Evolutionary conservation across 495 filamentous ascomycete species (phyloP).

Genomic region (Penicillium macrosclerotiorum): DNA sequence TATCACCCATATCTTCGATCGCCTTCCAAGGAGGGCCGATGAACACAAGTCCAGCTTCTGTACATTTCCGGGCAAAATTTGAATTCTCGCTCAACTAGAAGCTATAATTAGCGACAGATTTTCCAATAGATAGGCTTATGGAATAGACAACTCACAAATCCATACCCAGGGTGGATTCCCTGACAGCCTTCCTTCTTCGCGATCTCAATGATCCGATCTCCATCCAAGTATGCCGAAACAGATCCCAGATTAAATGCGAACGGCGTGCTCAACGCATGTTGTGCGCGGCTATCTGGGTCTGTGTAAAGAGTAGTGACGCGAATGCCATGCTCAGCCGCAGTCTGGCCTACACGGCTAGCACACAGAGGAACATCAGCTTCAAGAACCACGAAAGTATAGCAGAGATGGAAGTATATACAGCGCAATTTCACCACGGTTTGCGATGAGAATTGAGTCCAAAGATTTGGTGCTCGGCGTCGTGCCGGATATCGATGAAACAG

Average conservation of each 20-base stretch:
- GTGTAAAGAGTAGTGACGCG: slow-evolving; percentile 94
- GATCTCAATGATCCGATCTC: slow-evolving; percentile 82
- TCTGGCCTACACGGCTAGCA: slow-evolving; percentile 73
- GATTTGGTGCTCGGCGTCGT: slow-evolving; percentile 35
- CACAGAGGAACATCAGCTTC: no score
- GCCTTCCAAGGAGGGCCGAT: slow-evolving; percentile 90
- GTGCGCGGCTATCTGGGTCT: slow-evolving; percentile 79
- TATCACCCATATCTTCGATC: slow-evolving; percentile 97
- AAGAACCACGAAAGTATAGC: no score
- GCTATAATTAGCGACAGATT: neutral
- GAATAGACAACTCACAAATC: slow-evolving; percentile 62
- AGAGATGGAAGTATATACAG: no score
- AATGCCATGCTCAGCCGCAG: slow-evolving; percentile 84
- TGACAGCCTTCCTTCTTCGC: slow-evolving; percentile 83
- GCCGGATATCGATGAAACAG: slow-evolving; percentile 34
- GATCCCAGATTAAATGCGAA: slow-evolving; percentile 79
- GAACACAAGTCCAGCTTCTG: slow-evolving; percentile 87
- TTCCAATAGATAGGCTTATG: neutral
- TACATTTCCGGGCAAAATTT: slow-evolving; percentile 82
- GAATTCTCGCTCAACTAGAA: slow-evolving; percentile 80
- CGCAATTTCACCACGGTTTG: slow-evolving; percentile 96
- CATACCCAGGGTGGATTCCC: slow-evolving; percentile 94
- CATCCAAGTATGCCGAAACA: slow-evolving; percentile 84
- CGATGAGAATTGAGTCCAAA: slow-evolving; percentile 86
- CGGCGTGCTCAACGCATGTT: slow-evolving; percentile 84